Evolutionary conservation across 2,329 filamentous ascomycete genomes (phyloP).

Genomic region (Pseudocercospora fuligena): DNA sequence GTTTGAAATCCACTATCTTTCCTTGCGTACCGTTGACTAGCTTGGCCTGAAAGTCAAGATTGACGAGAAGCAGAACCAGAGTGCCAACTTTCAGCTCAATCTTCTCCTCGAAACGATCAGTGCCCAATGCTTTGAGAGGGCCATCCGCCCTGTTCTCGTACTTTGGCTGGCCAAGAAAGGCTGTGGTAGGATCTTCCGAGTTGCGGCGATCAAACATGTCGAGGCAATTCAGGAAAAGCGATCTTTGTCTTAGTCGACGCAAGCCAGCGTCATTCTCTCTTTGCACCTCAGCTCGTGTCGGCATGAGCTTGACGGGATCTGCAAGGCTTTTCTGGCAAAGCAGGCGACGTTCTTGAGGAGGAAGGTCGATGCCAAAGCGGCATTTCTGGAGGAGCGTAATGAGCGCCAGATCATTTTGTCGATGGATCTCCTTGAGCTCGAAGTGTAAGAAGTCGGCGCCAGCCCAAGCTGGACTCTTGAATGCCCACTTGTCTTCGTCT

Average conservation of each 20-base stretch:
- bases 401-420: slow-evolving; percentile 60
- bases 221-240: neutral
- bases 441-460: slow-evolving; percentile 59
- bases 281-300: neutral
- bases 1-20: slow-evolving; percentile 50
- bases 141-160: slow-evolving; percentile 23
- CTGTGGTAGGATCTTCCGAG: slow-evolving; percentile 24
- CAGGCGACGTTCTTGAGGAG: slow-evolving; percentile 44
- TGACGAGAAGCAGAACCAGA: slow-evolving; percentile 59
- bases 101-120: slow-evolving; percentile 53
- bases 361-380: slow-evolving; percentile 59
- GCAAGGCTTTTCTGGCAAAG: neutral
- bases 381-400: slow-evolving; percentile 40
- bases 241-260: neutral
- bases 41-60: slow-evolving; percentile 49
- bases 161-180: slow-evolving; percentile 13
- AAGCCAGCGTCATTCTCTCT: slow-evolving; percentile 3
- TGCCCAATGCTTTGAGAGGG: slow-evolving; percentile 30
- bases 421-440: slow-evolving; percentile 59
- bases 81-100: slow-evolving; percentile 57
- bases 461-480: slow-evolving; percentile 60
- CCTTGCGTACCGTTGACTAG: slow-evolving; percentile 57
- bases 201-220: slow-evolving; percentile 37
- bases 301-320: slow-evolving; percentile 8
- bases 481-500: slow-evolving; percentile 63